Evolutionary conservation across 1,284 basidiomycete genomes (phyloP).

Genomic region (Microstroma glucosiphilum): DNA sequence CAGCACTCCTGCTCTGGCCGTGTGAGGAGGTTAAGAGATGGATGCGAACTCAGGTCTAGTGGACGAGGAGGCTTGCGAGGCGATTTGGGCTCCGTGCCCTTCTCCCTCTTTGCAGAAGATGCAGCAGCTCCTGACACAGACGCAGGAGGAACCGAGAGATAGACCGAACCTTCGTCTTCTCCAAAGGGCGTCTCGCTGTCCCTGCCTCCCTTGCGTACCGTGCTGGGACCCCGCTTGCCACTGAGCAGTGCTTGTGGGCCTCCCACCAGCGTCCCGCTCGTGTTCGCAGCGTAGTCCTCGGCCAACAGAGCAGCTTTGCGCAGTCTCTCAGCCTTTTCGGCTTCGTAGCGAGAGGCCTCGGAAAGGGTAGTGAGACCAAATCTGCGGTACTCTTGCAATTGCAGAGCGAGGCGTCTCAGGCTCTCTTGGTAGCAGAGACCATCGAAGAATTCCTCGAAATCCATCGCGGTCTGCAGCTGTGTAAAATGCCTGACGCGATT

Average conservation of each 20-base stretch:
- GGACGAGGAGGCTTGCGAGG: slow-evolving; percentile 20
- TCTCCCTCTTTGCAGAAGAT: slow-evolving; percentile 14
- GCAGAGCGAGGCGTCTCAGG: slow-evolving; percentile 34
- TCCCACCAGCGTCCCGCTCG: background rate
- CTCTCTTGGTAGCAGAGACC: slow-evolving; percentile 63
- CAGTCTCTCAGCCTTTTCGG: slow-evolving; percentile 42
- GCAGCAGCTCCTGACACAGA: slow-evolving; percentile 9
- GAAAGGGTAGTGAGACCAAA: slow-evolving; percentile 44
- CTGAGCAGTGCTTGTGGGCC: background rate
- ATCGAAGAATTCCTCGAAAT: slow-evolving; percentile 81
- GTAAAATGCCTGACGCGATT: slow-evolving; percentile 87
- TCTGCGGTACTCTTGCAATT: slow-evolving; percentile 45
- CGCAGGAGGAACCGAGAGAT: background rate
- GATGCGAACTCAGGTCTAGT: slow-evolving; percentile 38
- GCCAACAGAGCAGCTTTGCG: slow-evolving; percentile 34
- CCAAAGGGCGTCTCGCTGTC: slow-evolving; percentile 9
- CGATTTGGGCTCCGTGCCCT: slow-evolving; percentile 10
- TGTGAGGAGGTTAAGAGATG: slow-evolving; percentile 42
- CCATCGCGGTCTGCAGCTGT: slow-evolving; percentile 80
- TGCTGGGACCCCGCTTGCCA: background rate
- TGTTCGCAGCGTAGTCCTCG: slow-evolving; percentile 22
- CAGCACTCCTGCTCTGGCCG: slow-evolving; percentile 40
- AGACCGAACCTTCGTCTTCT: slow-evolving; percentile 3
- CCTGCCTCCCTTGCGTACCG: slow-evolving; percentile 6
- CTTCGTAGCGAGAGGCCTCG: slow-evolving; percentile 42